phyloP scores from a whole-genome alignment of 176 grass and related monocot species.

The Musa troglodytarum region DNA sequence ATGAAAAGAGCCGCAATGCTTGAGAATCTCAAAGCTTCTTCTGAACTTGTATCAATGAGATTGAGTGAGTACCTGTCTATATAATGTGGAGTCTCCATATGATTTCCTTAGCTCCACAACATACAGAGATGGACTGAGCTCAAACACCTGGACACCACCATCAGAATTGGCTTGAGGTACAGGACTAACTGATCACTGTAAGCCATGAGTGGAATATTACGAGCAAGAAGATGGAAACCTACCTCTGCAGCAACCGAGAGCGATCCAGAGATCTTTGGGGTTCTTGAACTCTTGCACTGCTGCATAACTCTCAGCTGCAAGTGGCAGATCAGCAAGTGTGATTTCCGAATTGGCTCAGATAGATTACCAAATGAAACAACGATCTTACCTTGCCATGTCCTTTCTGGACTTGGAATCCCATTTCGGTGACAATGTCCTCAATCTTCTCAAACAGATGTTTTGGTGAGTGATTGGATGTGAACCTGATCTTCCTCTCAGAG shows the following conservation, averaged over 20 bases:
- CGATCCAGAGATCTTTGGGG: slow-evolving; percentile 19
- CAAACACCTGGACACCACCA: slow-evolving; percentile 52
- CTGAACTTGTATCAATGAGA: neutral
- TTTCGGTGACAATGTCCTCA: slow-evolving; percentile 30
- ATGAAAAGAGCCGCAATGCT: neutral
- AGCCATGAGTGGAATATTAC: neutral
- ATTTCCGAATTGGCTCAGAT: neutral
- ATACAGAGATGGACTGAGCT: slow-evolving; percentile 57
- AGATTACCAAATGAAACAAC: neutral
- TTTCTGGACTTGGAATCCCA: slow-evolving; percentile 49
- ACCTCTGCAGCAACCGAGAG: slow-evolving; percentile 53
- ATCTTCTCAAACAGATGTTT: slow-evolving; percentile 52
- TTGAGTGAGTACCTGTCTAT: slow-evolving; percentile 50
- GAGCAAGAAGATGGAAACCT: neutral
- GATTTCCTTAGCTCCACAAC: slow-evolving; percentile 71
- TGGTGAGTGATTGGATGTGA: slow-evolving; percentile 51
- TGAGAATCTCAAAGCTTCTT: neutral
- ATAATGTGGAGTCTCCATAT: slow-evolving; percentile 50
- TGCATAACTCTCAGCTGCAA: slow-evolving; percentile 50
- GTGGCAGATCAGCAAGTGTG: neutral
- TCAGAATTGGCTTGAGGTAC: neutral
- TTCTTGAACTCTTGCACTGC: slow-evolving; percentile 19
- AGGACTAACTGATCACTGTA: neutral
- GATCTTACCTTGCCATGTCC: slow-evolving; percentile 35
- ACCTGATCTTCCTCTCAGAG: slow-evolving; percentile 64